Conservation (phyloP, 2,329 filamentous ascomycete genomes). For the Fusarium musae region DNA sequence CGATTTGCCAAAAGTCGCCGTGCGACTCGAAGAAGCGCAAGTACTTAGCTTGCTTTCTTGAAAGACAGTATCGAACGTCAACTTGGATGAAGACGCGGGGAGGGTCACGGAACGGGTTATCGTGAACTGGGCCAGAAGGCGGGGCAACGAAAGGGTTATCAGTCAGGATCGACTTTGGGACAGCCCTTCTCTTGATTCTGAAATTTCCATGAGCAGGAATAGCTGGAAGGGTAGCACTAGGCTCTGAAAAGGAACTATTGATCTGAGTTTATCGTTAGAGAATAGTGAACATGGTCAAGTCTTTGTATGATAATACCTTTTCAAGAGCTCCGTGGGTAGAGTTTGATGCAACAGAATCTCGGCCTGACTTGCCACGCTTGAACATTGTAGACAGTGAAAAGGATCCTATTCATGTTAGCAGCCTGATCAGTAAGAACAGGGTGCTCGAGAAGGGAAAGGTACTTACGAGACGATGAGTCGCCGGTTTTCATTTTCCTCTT, state of each 20-base stretch:
- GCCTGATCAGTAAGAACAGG: not conserved
- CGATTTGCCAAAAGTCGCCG: conserved; percentile 74
- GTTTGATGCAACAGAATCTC: not conserved
- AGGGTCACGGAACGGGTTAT: not conserved
- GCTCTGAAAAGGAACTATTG: not conserved
- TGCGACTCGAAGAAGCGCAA: conserved; percentile 75
- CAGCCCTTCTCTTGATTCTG: not conserved
- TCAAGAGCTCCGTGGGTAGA: not conserved
- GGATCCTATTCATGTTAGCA: conserved; percentile 8
- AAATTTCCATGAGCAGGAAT: not conserved
- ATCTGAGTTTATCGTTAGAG: not conserved
- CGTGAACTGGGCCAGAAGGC: conserved; percentile 44
- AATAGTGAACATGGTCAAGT: no score
- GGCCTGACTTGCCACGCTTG: not conserved
- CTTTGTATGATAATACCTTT: not conserved
- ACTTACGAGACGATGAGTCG: conserved; percentile 7
- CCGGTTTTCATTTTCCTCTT: not conserved
- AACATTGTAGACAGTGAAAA: not conserved
- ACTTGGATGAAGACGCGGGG: conserved; percentile 68
- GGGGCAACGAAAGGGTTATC: not conserved
- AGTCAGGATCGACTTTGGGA: not conserved
- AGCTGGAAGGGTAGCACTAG: not conserved
- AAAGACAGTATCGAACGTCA: conserved; percentile 69
- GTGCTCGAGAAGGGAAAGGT: not conserved
- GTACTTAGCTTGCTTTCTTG: conserved; percentile 64